Evolutionary conservation across 805 yeast genomes (phyloP), one percentile per base, ranked within the genome.

Genomic region (Metschnikowia orientalis): DNA sequence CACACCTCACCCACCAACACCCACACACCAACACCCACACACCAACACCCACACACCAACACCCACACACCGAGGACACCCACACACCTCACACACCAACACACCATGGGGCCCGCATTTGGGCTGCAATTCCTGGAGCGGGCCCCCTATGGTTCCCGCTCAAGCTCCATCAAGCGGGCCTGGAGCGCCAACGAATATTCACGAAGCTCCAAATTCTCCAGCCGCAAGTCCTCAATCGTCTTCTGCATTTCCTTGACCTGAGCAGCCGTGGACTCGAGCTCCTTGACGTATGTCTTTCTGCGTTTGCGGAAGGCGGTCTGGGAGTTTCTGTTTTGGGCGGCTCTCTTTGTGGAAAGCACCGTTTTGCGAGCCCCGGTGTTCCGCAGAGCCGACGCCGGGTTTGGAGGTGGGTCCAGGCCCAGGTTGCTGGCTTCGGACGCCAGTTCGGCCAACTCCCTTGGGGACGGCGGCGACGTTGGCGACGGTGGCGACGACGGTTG

Each of bases 231-330:
- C 39, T 77, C 82, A 44, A 85, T 71, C 19, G 80, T 74, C 44
- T 75, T 76, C 50, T 76, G 73, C 45, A 84, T 63, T n/a, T 63
- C 65, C 41, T 75, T 76, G 38, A 76, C 77, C 47, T 79, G 79
- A 28, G 69, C 66, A 8, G 84, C 83, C 51, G 79, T 78, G 22
- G 65, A 57, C 59, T 89, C 95, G 37, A 89, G 67, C 30, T 86
- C 90, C 56, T 79, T 81, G 44, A 89, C 77, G 50, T 86, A 80
- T 37, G 75, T 72, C 50, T 88, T 95, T 53, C 84, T 81, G 40
- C 96, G 72, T 53, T 78, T 79, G 53, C 97, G 73, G 61, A 88
- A 89, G 6, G 95, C 95, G 46, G 85, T 76, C 61, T 89, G 97
- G 4, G 97, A 96, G 40, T 77, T 79, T 51, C 97, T 69, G 64